Evolutionary conservation across 371 early-diverging fungal species (phyloP).

Genomic region (Apophysomyces trapeziformis): DNA sequence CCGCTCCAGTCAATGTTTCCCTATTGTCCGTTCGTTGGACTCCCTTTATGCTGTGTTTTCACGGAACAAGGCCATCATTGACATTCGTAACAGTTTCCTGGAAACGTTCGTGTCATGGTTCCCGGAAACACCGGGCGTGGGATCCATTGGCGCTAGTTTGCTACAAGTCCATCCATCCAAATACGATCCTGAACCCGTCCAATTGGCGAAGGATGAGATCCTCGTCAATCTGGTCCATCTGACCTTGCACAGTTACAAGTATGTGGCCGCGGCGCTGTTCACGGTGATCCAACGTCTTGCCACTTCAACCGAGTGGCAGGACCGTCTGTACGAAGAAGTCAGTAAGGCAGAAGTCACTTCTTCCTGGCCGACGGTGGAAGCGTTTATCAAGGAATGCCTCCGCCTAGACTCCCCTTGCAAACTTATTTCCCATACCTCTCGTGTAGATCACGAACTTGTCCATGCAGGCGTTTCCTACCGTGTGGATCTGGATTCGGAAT

Average conservation of each 20-base stretch:
- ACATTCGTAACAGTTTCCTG: conserved; percentile 17
- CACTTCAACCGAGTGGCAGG: conserved; percentile 35
- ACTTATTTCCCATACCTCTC: conserved; percentile 35
- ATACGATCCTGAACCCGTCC: conserved; percentile 40
- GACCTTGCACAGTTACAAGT: conserved; percentile 40
- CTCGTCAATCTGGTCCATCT: conserved; percentile 42
- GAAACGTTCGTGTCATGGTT: conserved; percentile 10
- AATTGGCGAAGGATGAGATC: conserved; percentile 40
- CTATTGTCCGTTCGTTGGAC: not conserved
- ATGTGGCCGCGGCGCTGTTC: conserved; percentile 37
- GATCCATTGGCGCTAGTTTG: conserved; percentile 23
- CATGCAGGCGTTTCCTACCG: conserved; percentile 24
- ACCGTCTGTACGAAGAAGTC: conserved; percentile 13
- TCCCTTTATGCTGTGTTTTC: not conserved
- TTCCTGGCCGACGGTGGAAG: conserved; percentile 14
- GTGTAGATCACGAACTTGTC: conserved; percentile 38
- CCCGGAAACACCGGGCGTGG: not conserved
- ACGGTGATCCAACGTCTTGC: conserved; percentile 46
- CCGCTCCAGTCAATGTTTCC: conserved; percentile 32
- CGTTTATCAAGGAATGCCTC: conserved; percentile 42
- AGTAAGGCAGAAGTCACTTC: conserved; percentile 10
- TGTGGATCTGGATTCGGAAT: conserved; percentile 30
- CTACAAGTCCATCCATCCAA: conserved; percentile 34
- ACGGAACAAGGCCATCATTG: not conserved
- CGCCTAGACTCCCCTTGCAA: conserved; percentile 37